Conservation (phyloP, 2,329 filamentous ascomycete genomes). For the Aphanoascus verrucosus region DNA sequence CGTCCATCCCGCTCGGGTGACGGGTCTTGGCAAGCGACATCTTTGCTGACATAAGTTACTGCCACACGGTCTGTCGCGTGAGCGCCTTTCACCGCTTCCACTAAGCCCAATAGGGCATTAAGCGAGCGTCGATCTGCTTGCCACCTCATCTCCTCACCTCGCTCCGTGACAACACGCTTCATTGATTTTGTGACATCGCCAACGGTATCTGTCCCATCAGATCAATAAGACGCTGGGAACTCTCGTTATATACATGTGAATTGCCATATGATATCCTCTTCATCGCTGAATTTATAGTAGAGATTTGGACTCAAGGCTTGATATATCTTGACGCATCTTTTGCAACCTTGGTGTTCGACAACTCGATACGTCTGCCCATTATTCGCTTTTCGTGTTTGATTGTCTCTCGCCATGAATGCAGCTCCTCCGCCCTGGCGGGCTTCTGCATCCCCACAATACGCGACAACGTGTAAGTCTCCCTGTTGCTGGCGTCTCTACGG, state of each 20-base stretch:
- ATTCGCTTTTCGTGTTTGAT: not conserved
- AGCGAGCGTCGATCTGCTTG: constrained; percentile 1
- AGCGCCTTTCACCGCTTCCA: not conserved
- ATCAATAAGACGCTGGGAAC: not conserved
- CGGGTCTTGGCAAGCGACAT: not conserved
- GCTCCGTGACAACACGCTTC: not conserved
- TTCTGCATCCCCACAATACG: constrained; percentile 23
- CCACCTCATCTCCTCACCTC: constrained; percentile 3
- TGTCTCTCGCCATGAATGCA: constrained; percentile 28
- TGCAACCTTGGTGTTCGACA: not conserved
- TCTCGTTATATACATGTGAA: not conserved
- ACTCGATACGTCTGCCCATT: not conserved
- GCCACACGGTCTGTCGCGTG: not conserved
- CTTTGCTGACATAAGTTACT: not conserved
- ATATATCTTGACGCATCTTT: not conserved
- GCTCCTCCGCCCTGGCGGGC: constrained; percentile 32
- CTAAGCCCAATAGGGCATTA: constrained; percentile 3
- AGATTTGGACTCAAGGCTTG: not conserved
- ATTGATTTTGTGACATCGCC: not conserved
- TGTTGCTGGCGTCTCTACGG: not conserved
- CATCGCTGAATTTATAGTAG: not conserved
- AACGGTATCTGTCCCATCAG: not conserved
- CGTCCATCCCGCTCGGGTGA: not conserved
- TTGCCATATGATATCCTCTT: not conserved
- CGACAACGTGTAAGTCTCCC: constrained; percentile 25